These are phyloP conservation scores for Colletotrichum scovillei DNA, from an alignment of 2,329 filamentous ascomycete genomes.

Conservation along the genomic window DNA sequence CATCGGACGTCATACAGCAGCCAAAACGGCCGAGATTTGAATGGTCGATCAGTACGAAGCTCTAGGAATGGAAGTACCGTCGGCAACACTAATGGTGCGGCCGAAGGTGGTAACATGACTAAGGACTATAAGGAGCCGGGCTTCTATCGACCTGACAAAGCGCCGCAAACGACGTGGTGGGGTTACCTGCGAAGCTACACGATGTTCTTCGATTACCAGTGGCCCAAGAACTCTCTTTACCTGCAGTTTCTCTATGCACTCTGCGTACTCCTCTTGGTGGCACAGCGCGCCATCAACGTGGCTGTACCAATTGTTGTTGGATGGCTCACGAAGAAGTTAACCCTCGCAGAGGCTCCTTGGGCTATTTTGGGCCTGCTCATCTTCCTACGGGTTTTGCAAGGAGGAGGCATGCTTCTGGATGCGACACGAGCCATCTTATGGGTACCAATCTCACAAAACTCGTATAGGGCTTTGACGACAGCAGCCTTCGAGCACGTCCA, in stretches of 20 bases:
- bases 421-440: conserved; percentile 86
- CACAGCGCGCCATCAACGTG: conserved; percentile 88
- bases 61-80: conserved; percentile 40
- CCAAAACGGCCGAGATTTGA: conserved; percentile 41
- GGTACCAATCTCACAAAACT: conserved; percentile 98
- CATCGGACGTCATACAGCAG: conserved; percentile 50
- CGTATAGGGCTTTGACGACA: conserved; percentile 92
- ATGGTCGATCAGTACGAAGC: conserved; percentile 33
- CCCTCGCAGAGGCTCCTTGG: conserved; percentile 71
- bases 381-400: conserved; percentile 83
- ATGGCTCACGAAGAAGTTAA: conserved; percentile 79
- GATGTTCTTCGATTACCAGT: conserved; percentile 95
- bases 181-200: conserved; percentile 94
- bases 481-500: conserved; percentile 98
- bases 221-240: conserved; percentile 82
- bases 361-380: conserved; percentile 75
- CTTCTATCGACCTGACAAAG: conserved; percentile 89
- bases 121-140: conserved; percentile 74
- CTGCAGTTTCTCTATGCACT: conserved; percentile 83
- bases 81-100: conserved; percentile 47
- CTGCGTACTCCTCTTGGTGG: conserved; percentile 83
- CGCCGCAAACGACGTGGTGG: conserved; percentile 92
- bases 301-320: conserved; percentile 87
- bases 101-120: conserved; percentile 52
- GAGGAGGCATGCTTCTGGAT: conserved; percentile 87